A percentile compares a stretch with the other conserved stretches of the same genome.
Conservation (phyloP, 805 yeast genomes). For the Saccharomyces cerevisiae region DNA sequence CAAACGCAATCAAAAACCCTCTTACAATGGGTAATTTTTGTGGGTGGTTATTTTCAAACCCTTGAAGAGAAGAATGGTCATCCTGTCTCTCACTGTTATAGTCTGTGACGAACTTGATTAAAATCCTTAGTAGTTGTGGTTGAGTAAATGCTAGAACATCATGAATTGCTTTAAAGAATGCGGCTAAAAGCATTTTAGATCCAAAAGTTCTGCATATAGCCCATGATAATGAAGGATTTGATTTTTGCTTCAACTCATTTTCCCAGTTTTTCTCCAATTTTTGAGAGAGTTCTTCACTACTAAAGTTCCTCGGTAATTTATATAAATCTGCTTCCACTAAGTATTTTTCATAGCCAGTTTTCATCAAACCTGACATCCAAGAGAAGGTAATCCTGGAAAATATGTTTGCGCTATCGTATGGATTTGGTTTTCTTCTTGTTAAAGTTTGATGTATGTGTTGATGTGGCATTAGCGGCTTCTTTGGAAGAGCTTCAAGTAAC, state of each 20-base stretch:
- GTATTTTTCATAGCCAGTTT: constrained; percentile 56
- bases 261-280: constrained; percentile 56
- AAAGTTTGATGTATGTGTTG: constrained; percentile 31
- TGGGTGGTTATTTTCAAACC: constrained; percentile 9
- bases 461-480: constrained; percentile 35
- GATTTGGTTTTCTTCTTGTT: constrained; percentile 28
- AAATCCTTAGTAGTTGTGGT: constrained; percentile 67
- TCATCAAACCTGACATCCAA: constrained; percentile 88
- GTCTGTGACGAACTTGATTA: constrained; percentile 53
- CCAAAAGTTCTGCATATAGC: constrained; percentile 74
- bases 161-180: constrained; percentile 60
- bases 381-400: constrained; percentile 71
- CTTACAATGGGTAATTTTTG: constrained; percentile 53
- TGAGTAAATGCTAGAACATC: constrained; percentile 80
- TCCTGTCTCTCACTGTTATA: constrained; percentile 31
- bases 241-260: constrained; percentile 39
- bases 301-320: constrained; percentile 59
- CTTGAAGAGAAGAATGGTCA: not conserved
- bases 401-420: constrained; percentile 45
- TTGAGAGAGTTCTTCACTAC: constrained; percentile 43
- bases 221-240: constrained; percentile 41
- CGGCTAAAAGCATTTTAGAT: constrained; percentile 57
- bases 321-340: constrained; percentile 64
- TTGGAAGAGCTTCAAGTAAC: constrained; percentile 34
- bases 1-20: constrained; percentile 67